These are phyloP conservation scores for Ophiostoma populinum DNA, from an alignment of 2,329 filamentous ascomycete genomes.

Conservation along the genomic window DNA sequence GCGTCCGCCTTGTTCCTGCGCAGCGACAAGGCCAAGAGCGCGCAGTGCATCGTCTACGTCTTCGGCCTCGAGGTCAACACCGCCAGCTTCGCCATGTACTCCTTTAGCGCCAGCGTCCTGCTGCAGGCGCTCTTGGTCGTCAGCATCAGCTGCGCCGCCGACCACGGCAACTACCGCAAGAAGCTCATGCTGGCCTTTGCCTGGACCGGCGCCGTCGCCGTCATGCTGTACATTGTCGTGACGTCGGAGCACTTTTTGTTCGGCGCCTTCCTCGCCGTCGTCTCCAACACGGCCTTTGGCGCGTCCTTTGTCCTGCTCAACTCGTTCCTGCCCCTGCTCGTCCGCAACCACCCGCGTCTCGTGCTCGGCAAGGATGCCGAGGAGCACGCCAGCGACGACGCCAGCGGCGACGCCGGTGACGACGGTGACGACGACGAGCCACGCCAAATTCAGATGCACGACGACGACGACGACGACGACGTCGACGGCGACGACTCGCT, in stretches of 20 bases:
- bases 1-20: no score
- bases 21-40: no score
- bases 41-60: constrained; percentile 69
- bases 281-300: constrained; percentile 87
- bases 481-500: constrained; percentile 15
- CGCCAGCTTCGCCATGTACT: constrained; percentile 93
- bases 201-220: constrained; percentile 60
- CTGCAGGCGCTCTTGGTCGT: constrained; percentile 83
- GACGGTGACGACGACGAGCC: constrained; percentile 7
- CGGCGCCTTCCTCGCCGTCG: constrained; percentile 67
- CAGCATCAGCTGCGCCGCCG: constrained; percentile 88
- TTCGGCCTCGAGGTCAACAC: constrained; percentile 82
- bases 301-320: constrained; percentile 92
- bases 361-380: not conserved
- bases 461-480: constrained; percentile 17
- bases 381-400: constrained; percentile 3
- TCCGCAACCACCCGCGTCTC: constrained; percentile 59
- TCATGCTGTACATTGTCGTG: constrained; percentile 78
- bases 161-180: constrained; percentile 87
- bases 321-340: constrained; percentile 81
- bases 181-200: constrained; percentile 74
- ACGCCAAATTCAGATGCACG: constrained; percentile 17
- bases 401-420: no score
- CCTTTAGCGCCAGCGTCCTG: constrained; percentile 81
- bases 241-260: constrained; percentile 60